Conservation (phyloP, 345 rosid species). For the Reutealis trisperma region DNA sequence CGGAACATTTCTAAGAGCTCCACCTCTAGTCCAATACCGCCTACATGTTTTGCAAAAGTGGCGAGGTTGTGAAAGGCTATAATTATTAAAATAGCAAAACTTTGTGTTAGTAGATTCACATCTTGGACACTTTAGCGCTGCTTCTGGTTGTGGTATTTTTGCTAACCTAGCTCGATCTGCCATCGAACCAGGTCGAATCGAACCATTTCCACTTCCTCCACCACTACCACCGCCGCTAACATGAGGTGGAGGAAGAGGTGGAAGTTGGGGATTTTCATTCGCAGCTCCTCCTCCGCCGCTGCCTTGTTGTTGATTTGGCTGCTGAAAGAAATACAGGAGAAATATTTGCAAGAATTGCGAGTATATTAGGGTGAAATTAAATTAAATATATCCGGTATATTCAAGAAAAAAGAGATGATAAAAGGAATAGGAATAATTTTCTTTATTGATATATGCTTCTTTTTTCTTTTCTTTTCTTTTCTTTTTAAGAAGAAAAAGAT, state of each 20-base stretch:
- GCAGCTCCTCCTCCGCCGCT: conserved; percentile 14
- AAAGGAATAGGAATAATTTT: conserved; percentile 59
- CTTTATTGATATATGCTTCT: conserved; percentile 27
- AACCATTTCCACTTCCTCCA: conserved; percentile 33
- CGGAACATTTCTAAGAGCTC: conserved; percentile 71
- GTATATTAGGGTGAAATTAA: conserved; percentile 24
- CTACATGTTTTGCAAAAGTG: conserved; percentile 83
- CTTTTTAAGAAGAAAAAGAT: background rate
- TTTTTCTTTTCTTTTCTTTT: conserved; percentile 8
- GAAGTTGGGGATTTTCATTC: conserved; percentile 45
- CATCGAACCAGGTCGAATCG: conserved; percentile 65
- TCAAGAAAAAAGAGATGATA: conserved; percentile 42
- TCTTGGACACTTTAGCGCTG: conserved; percentile 68
- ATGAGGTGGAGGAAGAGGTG: conserved; percentile 39
- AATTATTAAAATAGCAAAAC: conserved; percentile 86
- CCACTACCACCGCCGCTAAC: conserved; percentile 39
- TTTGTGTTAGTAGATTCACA: conserved; percentile 79
- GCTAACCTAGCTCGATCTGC: conserved; percentile 70
- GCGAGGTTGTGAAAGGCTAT: conserved; percentile 77
- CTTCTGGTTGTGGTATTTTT: conserved; percentile 58
- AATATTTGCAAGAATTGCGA: conserved; percentile 13
- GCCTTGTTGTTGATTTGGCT: conserved; percentile 31
- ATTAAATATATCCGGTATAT: conserved; percentile 36
- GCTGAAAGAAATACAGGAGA: conserved; percentile 21
- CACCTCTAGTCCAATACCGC: conserved; percentile 83